Base-by-base conservation (phyloP, 225 moss, liverwort and hornwort genomes). In the Anthoceros angustus region DNA sequence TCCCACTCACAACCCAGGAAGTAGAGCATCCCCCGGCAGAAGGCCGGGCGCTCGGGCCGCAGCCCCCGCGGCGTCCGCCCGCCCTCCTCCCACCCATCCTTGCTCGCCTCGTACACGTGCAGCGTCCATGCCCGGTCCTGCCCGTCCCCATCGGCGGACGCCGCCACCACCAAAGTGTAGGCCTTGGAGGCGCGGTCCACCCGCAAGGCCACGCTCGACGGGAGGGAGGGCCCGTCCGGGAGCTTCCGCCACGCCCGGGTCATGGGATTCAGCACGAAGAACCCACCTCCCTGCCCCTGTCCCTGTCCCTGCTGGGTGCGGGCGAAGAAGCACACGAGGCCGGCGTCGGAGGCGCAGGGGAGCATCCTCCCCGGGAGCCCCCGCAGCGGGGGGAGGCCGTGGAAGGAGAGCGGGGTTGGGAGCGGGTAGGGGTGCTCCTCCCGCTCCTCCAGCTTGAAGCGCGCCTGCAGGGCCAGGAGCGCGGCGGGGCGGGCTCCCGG, bases 181-280 rank as follows among this genome's bases (percentile, higher is more conserved):
- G 55, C 55, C 55, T 55, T 55, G 14, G 55, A 55, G n/a, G 55
- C n/a, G 14, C 5, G 5, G 18, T 55, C 55, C 10, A 20, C 55
- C 55, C 18, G n/a, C 55, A 55, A 12, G 55, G 55, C 55, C 55
- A 55, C 18, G 2, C 8, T 55, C 5, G 23, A 18, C 5, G 55
- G 10, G 10, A 0, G 6, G 0, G 55, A 9, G 18, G 55, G 7
- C 7, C 55, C n/a, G n/a, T 3, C 55, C 12, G 55, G 10, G 0
- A 55, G 55, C 55, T 18, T 55, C 55, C 55, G 55, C 55, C 55
- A 55, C 23, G 55, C 6, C 16, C 55, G 55, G n/a, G 55, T 55
- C 55, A 55, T 55, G 55, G 55, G 55, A 23, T 55, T 55, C 5
- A 55, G 55, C 8, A 55, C 55, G 55, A 18, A 55, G n/a, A 55